Evolutionary conservation across 495 filamentous ascomycete species (phyloP), one percentile per base, ranked within the genome.

Genomic region (Articulospora tetracladia): DNA sequence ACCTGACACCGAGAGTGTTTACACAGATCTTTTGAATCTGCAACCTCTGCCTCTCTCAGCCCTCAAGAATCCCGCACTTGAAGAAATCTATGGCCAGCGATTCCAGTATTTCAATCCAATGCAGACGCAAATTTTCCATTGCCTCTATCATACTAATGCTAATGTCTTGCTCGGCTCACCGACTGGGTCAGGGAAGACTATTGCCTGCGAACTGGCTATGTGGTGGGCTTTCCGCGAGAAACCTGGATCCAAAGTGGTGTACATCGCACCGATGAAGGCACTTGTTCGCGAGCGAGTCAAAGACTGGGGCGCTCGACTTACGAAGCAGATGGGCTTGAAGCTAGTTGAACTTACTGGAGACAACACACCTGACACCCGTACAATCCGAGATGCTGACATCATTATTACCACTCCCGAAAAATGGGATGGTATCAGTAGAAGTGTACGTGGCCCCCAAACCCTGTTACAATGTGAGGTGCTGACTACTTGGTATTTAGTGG

Each of bases 341-440:
- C 80, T 99, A 26, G 94, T 99, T 26, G 94, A 99, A 73, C 75
- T 99, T 75, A 99, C 94, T 23, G 94, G 94, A 72, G 94, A 99
- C 74, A 98, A 98, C 66, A 99, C 94, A 0, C 94, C 94, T 6
- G 94, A 99, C 66, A 98, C 94, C 1, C 80, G 91, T 4, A 96
- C 93, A 0, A 98, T 99, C 63, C 80, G 90, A 62, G 86, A 97
- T 67, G 94, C 94, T 17, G 94, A 99, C 73, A 91, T 99, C 70
- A 99, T 99, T 60, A 90, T 99, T 64, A 99, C 94, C 1, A 99
- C 94, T 0, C 94, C 94, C 25, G 94, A 99, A 72, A 99, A 99
- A 70, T 99, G 94, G 94, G 94, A 99, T 70, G 95, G 95, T 83
- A 98, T 99, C 69, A 94, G 90, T 55, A 89, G 94, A 82, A 93